Evolutionary conservation across 2,329 filamentous ascomycete genomes (phyloP), one percentile per base, ranked within the genome.

Genomic region (Fusarium sp.): DNA sequence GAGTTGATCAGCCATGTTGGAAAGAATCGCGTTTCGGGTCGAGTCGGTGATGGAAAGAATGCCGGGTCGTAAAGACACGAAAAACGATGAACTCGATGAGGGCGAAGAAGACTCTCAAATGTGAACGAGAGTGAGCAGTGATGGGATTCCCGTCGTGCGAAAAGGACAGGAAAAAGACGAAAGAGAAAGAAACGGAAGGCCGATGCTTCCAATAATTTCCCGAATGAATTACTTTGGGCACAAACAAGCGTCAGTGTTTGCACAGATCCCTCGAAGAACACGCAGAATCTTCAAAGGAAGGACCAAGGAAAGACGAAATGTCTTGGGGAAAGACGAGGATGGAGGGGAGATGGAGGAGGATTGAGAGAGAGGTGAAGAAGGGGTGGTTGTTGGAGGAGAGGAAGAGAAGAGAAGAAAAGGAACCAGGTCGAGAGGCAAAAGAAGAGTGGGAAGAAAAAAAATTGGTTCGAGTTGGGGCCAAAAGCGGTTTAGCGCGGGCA

Each of bases 1-100:
- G 80, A 97, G 89, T 88, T 95, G 92, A 81, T 94, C 93, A 83
- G 93, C 93, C 93, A 95, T 95, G 82, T 84, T 92, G 86, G 80
- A 80, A 79, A 68, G 61, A 64, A 66, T 73, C 65, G 72, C 62
- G 66, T 77, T 74, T 78, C 65, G 67, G 63, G 59, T 78, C 70
- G 69, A 72, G 65, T 73, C 63, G 66, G 52, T 71, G 63, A 69
- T 71, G 63, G 35, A 71, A 67, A 74, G 65, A 72, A 65, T 66
- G 66, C 68, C 62, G 66, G 52, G 70, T 69, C 74, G 72, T 73
- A 63, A 71, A 72, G 72, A 77, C 70, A 66, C 62, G 73, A 74
- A 59, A 57, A 59, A 69, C 40, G 50, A 61, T 52, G 33, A 60
- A 52, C 57, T 69, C 65, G 59, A 70, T 73, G 36, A 70, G 71